A percentile compares a stretch with the other conserved stretches of the same genome.
These are phyloP conservation scores for Polygonum aviculare DNA, from an alignment of 148 eudicot species.

Conservation along the genomic window DNA sequence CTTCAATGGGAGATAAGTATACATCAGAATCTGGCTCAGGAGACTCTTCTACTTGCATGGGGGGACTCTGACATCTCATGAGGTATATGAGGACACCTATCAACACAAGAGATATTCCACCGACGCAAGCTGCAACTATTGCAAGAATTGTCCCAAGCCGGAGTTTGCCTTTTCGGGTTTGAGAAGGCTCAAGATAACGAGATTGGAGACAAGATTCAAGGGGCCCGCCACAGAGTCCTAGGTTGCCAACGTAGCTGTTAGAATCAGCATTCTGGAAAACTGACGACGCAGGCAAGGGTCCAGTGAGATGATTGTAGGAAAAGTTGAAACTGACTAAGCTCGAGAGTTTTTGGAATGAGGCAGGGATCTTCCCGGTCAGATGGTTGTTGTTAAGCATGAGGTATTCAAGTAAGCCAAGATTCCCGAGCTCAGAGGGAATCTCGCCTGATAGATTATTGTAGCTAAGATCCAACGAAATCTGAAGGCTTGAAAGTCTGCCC, in stretches of 20 bases:
- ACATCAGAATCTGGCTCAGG: constrained; percentile 38
- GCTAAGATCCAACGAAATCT: constrained; percentile 74
- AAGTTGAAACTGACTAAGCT: constrained; percentile 46
- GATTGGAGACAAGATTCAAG: constrained; percentile 14
- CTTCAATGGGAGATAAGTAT: constrained; percentile 37
- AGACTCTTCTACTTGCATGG: constrained; percentile 10
- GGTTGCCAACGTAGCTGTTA: constrained; percentile 58
- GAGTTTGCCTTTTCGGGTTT: constrained; percentile 16
- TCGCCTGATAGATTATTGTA: constrained; percentile 59
- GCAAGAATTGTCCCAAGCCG: constrained; percentile 46
- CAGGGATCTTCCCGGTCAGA: constrained; percentile 62
- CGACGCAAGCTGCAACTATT: constrained; percentile 23
- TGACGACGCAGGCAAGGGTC: constrained; percentile 57
- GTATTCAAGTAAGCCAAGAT: constrained; percentile 62
- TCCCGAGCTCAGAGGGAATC: constrained; percentile 67
- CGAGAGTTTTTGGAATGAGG: constrained; percentile 65
- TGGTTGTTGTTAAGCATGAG: constrained; percentile 68
- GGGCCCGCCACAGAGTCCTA: constrained; percentile 40
- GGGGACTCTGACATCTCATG: constrained; percentile 23
- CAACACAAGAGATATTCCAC: constrained; percentile 45
- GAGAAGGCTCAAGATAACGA: constrained; percentile 20
- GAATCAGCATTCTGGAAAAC: constrained; percentile 41
- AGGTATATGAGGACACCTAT: constrained; percentile 44
- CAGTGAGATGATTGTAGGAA: constrained; percentile 61
- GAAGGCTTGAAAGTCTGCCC: constrained; percentile 58